Evolutionary conservation across 345 rosid species (phyloP).

Genomic region (Iberis pinnata): DNA sequence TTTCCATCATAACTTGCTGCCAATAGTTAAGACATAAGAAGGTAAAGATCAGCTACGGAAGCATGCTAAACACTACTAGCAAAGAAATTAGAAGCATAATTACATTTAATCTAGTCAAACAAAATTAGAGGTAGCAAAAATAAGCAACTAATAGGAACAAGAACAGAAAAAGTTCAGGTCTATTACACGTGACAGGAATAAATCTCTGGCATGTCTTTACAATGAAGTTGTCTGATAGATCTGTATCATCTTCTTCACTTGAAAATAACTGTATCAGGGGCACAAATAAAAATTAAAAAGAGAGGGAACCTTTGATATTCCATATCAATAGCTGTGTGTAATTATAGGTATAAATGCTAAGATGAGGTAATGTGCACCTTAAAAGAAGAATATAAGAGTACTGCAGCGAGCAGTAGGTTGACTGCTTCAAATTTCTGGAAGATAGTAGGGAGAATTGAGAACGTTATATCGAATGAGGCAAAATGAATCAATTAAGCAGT

Average conservation of each 20-base stretch:
- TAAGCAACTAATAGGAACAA: background rate
- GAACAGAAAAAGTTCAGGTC: background rate
- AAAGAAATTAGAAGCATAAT: background rate
- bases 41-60: background rate
- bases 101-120: background rate
- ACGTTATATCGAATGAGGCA: background rate
- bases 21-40: background rate
- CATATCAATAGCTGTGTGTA: conserved; percentile 11
- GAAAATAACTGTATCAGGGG: conserved; percentile 49
- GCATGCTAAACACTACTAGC: conserved; percentile 1
- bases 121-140: conserved; percentile 1
- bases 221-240: conserved; percentile 72
- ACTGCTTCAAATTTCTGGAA: conserved; percentile 78
- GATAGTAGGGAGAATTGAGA: conserved; percentile 17
- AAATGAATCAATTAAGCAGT: background rate
- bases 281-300: background rate
- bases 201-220: conserved; percentile 93
- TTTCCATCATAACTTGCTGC: conserved; percentile 78
- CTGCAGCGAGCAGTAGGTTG: conserved; percentile 68
- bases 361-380: conserved; percentile 43
- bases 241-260: conserved; percentile 71
- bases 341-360: conserved; percentile 13
- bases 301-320: background rate
- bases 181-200: conserved; percentile 84
- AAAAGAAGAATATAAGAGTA: conserved; percentile 76